These are phyloP conservation scores for Chaetoceros tenuissimus DNA, from an alignment of 108 stramenopile species.

Conservation along the genomic window DNA sequence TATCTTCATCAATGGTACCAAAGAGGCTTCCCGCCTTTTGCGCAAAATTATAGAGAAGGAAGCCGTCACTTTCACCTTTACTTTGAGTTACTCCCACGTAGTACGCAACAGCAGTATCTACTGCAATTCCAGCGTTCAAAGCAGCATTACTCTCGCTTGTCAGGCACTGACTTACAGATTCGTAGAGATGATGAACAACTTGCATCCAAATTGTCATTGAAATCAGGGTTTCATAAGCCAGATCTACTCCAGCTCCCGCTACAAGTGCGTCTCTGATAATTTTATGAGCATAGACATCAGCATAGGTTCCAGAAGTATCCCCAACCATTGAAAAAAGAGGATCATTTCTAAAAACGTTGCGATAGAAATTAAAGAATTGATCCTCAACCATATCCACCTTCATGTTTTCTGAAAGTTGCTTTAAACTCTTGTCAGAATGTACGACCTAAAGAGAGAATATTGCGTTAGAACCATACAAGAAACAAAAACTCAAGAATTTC, in stretches of 20 bases:
- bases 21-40: conserved; percentile 36
- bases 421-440: neutral
- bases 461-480: no score
- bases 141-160: conserved; percentile 3
- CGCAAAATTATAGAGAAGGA: conserved; percentile 49
- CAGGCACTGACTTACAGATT: conserved; percentile 31
- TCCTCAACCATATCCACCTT: neutral
- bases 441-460: no score
- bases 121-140: conserved; percentile 10
- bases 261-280: conserved; percentile 5
- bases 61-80: conserved; percentile 36
- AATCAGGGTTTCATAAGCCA: conserved; percentile 38
- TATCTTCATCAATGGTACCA: conserved; percentile 20
- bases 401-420: conserved; percentile 2
- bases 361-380: neutral
- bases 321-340: no score
- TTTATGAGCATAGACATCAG: conserved; percentile 30
- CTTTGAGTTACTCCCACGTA: conserved; percentile 59
- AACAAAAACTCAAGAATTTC: no score
- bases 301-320: no score
- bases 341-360: conserved; percentile 15
- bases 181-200: conserved; percentile 43
- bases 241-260: conserved; percentile 10
- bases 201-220: conserved; percentile 62
- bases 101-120: conserved; percentile 68